These are phyloP conservation scores for Sarcomyxa edulis DNA, from an alignment of 768 basidiomycete genomes.

Conservation along the genomic window DNA sequence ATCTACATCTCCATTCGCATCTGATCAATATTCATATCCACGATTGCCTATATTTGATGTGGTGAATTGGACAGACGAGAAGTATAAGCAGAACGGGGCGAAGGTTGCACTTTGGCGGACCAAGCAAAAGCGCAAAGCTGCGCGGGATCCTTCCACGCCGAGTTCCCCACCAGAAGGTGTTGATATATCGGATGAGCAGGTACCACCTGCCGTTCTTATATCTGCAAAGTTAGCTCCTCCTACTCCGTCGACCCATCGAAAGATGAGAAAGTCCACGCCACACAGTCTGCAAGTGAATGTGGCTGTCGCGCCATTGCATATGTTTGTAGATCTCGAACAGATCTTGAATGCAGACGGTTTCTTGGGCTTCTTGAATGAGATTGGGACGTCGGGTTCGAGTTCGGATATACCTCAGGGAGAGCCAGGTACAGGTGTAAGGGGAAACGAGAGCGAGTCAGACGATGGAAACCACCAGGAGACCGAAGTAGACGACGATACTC, in stretches of 20 bases:
- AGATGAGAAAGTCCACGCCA: neutral
- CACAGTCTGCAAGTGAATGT: constrained; percentile 24
- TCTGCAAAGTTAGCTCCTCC: no score
- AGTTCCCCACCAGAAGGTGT: no score
- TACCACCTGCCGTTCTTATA: no score
- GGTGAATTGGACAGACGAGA: constrained; percentile 55
- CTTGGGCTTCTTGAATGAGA: constrained; percentile 44
- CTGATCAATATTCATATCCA: constrained; percentile 11
- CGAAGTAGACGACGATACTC: constrained; percentile 33
- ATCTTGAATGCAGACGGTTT: constrained; percentile 32
- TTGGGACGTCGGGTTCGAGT: constrained; percentile 10
- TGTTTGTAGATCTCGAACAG: constrained; percentile 66
- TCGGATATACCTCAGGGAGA: neutral
- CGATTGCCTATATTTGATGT: constrained; percentile 52
- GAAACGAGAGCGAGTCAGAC: constrained; percentile 10
- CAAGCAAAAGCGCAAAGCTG: constrained; percentile 24
- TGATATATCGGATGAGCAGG: no score
- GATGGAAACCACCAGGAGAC: constrained; percentile 18
- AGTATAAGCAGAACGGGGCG: constrained; percentile 33
- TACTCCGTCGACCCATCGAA: no score
- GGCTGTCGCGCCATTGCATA: constrained; percentile 58
- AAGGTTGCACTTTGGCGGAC: constrained; percentile 63
- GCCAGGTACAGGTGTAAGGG: neutral
- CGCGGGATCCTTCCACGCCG: no score
- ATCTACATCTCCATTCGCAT: constrained; percentile 4